Evolutionary conservation across 1,284 basidiomycete genomes (phyloP), one percentile per base, ranked within the genome.

Genomic region (Kwoniella shivajii): DNA sequence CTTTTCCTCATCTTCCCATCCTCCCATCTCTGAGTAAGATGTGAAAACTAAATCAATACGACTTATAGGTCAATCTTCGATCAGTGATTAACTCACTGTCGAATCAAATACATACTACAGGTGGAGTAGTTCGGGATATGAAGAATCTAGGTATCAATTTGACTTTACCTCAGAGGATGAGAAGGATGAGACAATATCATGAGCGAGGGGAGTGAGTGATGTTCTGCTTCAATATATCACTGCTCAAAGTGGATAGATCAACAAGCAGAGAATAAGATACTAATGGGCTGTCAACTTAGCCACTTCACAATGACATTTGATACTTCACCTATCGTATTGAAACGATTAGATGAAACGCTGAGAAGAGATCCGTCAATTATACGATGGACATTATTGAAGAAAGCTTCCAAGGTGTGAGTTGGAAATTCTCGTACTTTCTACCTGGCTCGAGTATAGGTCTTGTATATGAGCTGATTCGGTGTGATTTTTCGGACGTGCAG

Each of bases 241-340:
- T 45, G 9, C 7, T 10, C 4, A n/a, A n/a, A n/a, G n/a, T n/a
- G n/a, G n/a, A n/a, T n/a, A n/a, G n/a, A n/a, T n/a, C n/a, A n/a
- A n/a, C n/a, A n/a, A 7, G n/a, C 20, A 46, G 31, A 22, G 34
- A 22, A 30, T 24, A 34, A 50, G 10, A 42, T 20, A n/a, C 7
- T 48, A 18, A 9, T 50, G 22, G 50, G 29, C 30, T n/a, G 16
- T 51, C 20, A 33, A 41, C 14, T 42, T 50, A 78, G 77, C 60
- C 75, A 78, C 57, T 78, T 78, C 49, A 66, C 69, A 16, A 72
- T 78, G 67, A 57, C 63, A 5, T 78, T 78, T 50, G 77, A 78
- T 56, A 75, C 74, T 5, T 77, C 74, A 4, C 76, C 77, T n/a
- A 61, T 69, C 4, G 69, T 77, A n/a, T 54, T 78, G 13, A 67